Evolutionary conservation across 2,329 filamentous ascomycete species (phyloP).

Genomic region (Trichoderma arundinaceum): DNA sequence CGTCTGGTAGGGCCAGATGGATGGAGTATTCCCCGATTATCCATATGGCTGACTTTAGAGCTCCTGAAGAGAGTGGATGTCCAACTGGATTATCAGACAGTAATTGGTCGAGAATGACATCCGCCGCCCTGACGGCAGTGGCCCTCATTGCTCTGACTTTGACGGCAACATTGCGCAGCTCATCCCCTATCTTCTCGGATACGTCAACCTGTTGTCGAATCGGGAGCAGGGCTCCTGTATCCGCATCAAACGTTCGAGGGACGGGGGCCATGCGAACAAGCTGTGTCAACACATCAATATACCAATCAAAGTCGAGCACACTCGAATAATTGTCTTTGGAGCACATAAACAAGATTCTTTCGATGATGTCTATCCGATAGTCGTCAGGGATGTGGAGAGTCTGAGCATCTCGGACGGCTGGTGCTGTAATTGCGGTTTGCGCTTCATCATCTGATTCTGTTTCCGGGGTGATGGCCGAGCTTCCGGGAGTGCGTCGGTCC

Average conservation of each 20-base stretch:
- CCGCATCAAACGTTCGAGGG: slow-evolving; percentile 50
- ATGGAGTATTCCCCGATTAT: slow-evolving; percentile 85
- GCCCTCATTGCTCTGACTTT: slow-evolving; percentile 84
- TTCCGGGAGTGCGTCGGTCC: slow-evolving; percentile 50
- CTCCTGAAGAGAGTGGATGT: slow-evolving; percentile 65
- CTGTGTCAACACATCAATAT: slow-evolving; percentile 87
- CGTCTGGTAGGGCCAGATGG: slow-evolving; percentile 72
- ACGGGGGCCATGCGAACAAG: slow-evolving; percentile 73
- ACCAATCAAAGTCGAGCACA: slow-evolving; percentile 94
- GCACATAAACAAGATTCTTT: slow-evolving; percentile 85
- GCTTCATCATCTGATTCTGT: slow-evolving; percentile 59
- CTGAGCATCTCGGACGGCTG: slow-evolving; percentile 46
- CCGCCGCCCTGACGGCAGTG: slow-evolving; percentile 82
- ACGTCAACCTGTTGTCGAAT: slow-evolving; percentile 50
- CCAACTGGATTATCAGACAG: slow-evolving; percentile 58
- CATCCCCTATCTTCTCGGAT: slow-evolving; percentile 76
- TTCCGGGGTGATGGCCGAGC: slow-evolving; percentile 53
- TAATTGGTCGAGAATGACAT: slow-evolving; percentile 70
- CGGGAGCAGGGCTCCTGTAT: slow-evolving; percentile 42
- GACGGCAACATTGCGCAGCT: slow-evolving; percentile 88
- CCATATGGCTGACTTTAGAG: slow-evolving; percentile 80
- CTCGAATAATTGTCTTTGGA: slow-evolving; percentile 86
- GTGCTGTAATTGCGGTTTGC: slow-evolving; percentile 49
- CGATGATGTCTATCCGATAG: slow-evolving; percentile 83
- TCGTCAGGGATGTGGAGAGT: slow-evolving; percentile 77